Percentiles rank a stretch among this genome's conserved stretches.
phyloP scores from a whole-genome alignment of 768 basidiomycete genomes.

The Rhodocollybia butyracea region DNA sequence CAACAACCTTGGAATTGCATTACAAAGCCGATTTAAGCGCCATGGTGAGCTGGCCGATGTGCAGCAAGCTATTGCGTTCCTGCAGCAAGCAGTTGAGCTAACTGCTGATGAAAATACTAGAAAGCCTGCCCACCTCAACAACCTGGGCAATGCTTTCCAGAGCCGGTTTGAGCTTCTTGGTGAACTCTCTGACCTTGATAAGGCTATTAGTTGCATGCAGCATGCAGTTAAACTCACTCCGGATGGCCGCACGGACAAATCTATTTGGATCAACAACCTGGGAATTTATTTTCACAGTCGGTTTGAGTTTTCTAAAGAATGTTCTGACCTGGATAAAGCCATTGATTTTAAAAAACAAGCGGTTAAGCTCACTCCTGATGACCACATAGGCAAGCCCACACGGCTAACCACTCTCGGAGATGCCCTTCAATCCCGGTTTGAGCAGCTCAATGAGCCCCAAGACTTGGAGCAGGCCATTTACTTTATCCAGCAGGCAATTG shows the following conservation, averaged over 20 bases:
- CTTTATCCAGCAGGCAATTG: background rate
- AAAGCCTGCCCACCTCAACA: background rate
- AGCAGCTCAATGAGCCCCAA: background rate
- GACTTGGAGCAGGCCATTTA: conserved; percentile 1
- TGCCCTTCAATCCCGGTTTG: conserved; percentile 7
- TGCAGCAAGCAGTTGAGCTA: background rate
- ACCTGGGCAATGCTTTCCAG: background rate
- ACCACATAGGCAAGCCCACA: conserved; percentile 10
- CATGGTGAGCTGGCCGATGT: background rate
- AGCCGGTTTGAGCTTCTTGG: background rate
- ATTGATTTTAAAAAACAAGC: conserved; percentile 6
- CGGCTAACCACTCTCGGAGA: conserved; percentile 8
- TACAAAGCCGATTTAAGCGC: background rate
- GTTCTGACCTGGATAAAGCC: conserved; percentile 7
- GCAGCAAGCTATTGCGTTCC: background rate
- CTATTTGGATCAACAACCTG: conserved; percentile 4
- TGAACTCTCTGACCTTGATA: background rate
- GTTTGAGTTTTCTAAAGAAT: conserved; percentile 7
- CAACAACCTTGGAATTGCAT: background rate
- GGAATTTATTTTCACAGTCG: conserved; percentile 3
- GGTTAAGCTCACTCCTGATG: conserved; percentile 9
- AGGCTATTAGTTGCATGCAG: background rate
- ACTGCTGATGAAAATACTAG: background rate
- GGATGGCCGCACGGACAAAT: conserved; percentile 8
- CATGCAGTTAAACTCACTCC: conserved; percentile 12